Evolutionary conservation across 352 stramenopile species (phyloP).

Genomic region (Globisporangium spiculum): DNA sequence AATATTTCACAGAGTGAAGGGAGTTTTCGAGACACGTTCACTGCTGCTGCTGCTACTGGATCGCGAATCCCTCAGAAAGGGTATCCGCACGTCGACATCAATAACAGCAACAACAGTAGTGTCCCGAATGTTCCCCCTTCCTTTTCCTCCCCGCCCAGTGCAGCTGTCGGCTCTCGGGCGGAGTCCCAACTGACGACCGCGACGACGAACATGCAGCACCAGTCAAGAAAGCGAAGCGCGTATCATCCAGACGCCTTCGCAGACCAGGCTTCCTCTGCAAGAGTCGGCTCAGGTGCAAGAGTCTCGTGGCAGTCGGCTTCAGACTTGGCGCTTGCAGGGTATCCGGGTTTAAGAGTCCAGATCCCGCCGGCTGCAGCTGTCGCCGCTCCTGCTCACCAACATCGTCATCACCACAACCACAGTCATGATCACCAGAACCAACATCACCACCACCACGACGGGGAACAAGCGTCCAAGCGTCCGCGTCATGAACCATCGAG

Average conservation of each 20-base stretch:
- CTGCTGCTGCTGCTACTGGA: constrained; percentile 15
- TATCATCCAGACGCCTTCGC: not conserved
- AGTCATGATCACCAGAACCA: constrained; percentile 14
- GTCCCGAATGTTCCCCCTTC: constrained; percentile 17
- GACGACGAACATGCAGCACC: too few species aligned
- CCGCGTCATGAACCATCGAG: constrained; percentile 34
- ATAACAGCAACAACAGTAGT: not conserved
- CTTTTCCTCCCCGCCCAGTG: constrained; percentile 10
- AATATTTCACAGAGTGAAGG: constrained; percentile 34
- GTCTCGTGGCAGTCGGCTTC: not conserved
- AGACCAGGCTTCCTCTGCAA: not conserved
- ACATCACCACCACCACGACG: constrained; percentile 16
- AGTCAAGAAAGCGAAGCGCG: constrained; percentile 7
- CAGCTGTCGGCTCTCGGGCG: constrained; percentile 12
- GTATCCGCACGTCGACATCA: not conserved
- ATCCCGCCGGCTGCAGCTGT: constrained; percentile 6
- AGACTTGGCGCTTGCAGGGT: not conserved
- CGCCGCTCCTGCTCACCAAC: constrained; percentile 10
- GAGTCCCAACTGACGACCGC: not conserved
- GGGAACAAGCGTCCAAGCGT: constrained; percentile 22
- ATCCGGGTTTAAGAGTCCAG: constrained; percentile 11
- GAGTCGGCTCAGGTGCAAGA: not conserved
- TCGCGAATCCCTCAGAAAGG: constrained; percentile 6
- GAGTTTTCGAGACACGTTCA: constrained; percentile 28
- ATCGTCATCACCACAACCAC: constrained; percentile 1